A percentile compares a stretch with the other conserved stretches of the same genome.
Evolutionary conservation across 805 yeast species (phyloP).

Genomic region (Kodamaea leandrae): DNA sequence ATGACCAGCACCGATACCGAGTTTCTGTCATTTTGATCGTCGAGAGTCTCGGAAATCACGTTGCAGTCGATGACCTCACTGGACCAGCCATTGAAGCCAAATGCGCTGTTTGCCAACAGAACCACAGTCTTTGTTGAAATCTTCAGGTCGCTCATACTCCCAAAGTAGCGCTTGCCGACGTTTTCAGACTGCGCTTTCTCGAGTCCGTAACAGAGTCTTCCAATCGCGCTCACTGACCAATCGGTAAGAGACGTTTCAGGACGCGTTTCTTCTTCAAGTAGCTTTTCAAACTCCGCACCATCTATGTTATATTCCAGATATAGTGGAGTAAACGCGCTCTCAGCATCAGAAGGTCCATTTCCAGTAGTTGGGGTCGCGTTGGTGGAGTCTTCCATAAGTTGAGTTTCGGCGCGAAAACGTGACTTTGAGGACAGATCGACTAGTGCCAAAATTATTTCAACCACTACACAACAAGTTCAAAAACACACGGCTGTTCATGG

Average conservation of each 20-base stretch:
- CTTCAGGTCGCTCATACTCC: slow-evolving; percentile 5
- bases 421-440: too few relatives aligned
- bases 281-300: slow-evolving; percentile 16
- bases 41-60: slow-evolving; percentile 17
- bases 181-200: slow-evolving; percentile 32
- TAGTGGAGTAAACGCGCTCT: neutral
- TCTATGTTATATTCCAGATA: slow-evolving; percentile 1
- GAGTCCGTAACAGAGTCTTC: slow-evolving; percentile 46
- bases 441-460: too few relatives aligned
- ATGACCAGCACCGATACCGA: slow-evolving; percentile 26
- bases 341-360: neutral
- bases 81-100: slow-evolving; percentile 61
- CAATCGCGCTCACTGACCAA: slow-evolving; percentile 50
- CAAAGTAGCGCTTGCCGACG: slow-evolving; percentile 4
- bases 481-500: slow-evolving; percentile 27
- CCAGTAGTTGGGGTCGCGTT: too few relatives aligned
- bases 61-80: slow-evolving; percentile 34
- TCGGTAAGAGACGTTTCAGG: slow-evolving; percentile 30
- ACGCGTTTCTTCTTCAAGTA: slow-evolving; percentile 7
- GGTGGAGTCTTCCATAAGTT: too few relatives aligned
- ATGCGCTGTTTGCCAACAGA: slow-evolving; percentile 47
- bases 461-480: too few relatives aligned
- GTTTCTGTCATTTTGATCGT: slow-evolving; percentile 20
- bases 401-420: too few relatives aligned
- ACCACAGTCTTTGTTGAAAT: slow-evolving; percentile 23